Base-by-base conservation (phyloP, 495 filamentous ascomycete species). In the Clavariopsis aquatica region DNA sequence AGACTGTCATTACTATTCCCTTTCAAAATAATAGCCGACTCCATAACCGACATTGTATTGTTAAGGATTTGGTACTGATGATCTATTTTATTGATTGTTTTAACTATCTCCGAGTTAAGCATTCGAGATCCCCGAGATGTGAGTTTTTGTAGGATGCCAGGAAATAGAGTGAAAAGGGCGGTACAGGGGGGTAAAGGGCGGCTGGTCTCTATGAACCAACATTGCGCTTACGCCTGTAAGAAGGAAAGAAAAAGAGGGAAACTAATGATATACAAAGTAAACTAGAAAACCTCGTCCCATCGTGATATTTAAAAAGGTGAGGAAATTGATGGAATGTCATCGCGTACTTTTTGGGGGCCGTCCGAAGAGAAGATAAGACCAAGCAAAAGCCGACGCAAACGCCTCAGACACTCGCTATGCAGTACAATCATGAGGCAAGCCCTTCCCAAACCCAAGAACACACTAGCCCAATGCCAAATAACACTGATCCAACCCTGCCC, bases 331-430 rank as follows among this genome's bases (percentile, higher is more conserved):
- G 43, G 34, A 57, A 15, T 20, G 19, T n/a, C 57, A 24, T 60
- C 29, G 5, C 58, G 64, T 67, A 27, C 58, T 62, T 67, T 66
- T 62, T 52, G 23, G 23, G 19, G 46, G 22, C 34, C 19, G 13
- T 31, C 54, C 8, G 36, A n/a, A 45, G 34, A 41, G 28, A 17
- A 31, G 47, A 43, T 3, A 17, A 58, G 10, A 36, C 17, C 26
- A 49, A 24, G 8, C 9, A 20, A 22, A 27, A 23, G 24, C 24
- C 20, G 5, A 24, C 9, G 19, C n/a, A 46, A 51, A 60, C 57
- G 57, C 57, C 57, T 29, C 26, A 12, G 23, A 41, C 49, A 52
- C 60, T 63, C 60, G 60, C 60, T 55, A 52, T 57, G 41, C 53
- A 46, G 49, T 28, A 51, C 22, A 41, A 36, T 36, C 22, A 26